Conservation (phyloP, 2,329 filamentous ascomycete species). For the Penicillium griseofulvum region DNA sequence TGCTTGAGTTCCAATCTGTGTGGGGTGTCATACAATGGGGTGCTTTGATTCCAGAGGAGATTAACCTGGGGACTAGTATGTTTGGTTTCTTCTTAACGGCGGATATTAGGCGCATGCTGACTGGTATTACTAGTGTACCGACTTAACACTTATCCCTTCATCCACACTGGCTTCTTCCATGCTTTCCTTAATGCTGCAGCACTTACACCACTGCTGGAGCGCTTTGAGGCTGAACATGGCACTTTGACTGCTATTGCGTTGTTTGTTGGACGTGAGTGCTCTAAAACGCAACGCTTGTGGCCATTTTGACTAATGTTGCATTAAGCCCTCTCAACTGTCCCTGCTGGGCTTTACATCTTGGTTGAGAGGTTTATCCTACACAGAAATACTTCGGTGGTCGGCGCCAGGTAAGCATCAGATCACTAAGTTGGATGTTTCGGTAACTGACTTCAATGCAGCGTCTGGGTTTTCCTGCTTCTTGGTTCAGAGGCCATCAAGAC, state of each 20-base stretch:
- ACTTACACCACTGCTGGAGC: slow-evolving; percentile 81
- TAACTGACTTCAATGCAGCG: slow-evolving; percentile 50
- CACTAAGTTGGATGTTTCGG: slow-evolving; percentile 1
- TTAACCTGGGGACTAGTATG: slow-evolving; percentile 69
- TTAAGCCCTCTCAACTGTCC: slow-evolving; percentile 74
- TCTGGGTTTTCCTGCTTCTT: slow-evolving; percentile 90
- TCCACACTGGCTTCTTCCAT: slow-evolving; percentile 80
- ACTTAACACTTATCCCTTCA: slow-evolving; percentile 85
- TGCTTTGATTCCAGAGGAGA: slow-evolving; percentile 71
- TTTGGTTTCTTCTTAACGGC: slow-evolving; percentile 19
- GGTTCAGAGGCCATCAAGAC: slow-evolving; percentile 83
- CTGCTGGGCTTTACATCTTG: slow-evolving; percentile 75
- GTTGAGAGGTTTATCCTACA: slow-evolving; percentile 72
- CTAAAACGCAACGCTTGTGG: neutral
- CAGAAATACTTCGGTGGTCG: slow-evolving; percentile 71
- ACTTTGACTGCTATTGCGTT: slow-evolving; percentile 83
- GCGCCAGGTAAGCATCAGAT: slow-evolving; percentile 65
- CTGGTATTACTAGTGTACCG: slow-evolving; percentile 69
- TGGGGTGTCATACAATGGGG: slow-evolving; percentile 77
- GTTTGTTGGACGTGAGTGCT: slow-evolving; percentile 80
- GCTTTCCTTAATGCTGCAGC: slow-evolving; percentile 75
- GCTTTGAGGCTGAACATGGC: slow-evolving; percentile 90
- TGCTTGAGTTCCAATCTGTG: slow-evolving; percentile 64
- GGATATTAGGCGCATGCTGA: neutral
- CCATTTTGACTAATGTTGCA: slow-evolving; percentile 17